Evolutionary conservation across 192 early-diverging fungal genomes (phyloP).

Genomic region (Rhizophagus clarus): DNA sequence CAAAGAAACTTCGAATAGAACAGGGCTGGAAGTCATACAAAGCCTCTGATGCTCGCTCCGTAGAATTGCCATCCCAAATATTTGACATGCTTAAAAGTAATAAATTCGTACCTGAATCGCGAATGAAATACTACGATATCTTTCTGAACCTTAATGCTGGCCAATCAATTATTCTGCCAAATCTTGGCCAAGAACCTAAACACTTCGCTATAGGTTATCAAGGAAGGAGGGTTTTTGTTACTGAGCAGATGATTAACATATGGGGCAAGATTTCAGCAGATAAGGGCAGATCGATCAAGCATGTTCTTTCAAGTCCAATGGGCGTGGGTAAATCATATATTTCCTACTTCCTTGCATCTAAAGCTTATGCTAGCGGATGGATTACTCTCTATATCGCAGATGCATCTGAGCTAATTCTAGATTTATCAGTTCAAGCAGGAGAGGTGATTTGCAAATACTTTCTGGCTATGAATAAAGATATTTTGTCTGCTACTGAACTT

Average conservation of each 20-base stretch:
- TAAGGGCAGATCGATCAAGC: background rate
- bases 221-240: background rate
- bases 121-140: background rate
- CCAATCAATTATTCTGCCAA: constrained; percentile 13
- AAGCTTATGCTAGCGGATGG: constrained; percentile 35
- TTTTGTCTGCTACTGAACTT: constrained; percentile 37
- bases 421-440: background rate
- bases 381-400: constrained; percentile 38
- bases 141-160: background rate
- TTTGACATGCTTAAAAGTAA: background rate
- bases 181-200: constrained; percentile 22
- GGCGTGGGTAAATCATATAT: background rate
- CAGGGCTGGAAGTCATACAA: constrained; percentile 18
- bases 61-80: constrained; percentile 20
- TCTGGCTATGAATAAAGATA: constrained; percentile 39
- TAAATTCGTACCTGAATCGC: constrained; percentile 2
- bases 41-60: constrained; percentile 12
- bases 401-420: constrained; percentile 27
- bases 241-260: background rate
- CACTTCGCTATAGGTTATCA: constrained; percentile 19
- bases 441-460: constrained; percentile 18
- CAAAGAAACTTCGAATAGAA: constrained; percentile 16
- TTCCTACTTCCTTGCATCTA: constrained; percentile 33
- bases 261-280: background rate
- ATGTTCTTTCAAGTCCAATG: background rate